Evolutionary conservation across 371 early-diverging fungal species (phyloP).

Genomic region (Syncephalastrum sp.): DNA sequence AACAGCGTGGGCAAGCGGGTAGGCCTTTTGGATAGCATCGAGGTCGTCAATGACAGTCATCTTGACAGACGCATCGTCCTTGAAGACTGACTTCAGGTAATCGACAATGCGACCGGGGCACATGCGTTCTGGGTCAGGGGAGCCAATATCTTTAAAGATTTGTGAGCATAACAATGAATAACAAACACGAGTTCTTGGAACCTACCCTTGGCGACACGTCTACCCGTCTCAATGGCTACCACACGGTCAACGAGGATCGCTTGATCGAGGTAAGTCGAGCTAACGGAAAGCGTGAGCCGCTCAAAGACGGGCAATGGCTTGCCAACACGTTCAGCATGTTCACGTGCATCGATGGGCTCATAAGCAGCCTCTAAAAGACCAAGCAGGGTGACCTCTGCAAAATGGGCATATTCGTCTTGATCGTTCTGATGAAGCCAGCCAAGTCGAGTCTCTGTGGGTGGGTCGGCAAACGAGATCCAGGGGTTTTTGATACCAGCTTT

Average conservation of each 20-base stretch:
- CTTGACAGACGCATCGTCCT: slow-evolving; percentile 49
- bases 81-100: slow-evolving; percentile 61
- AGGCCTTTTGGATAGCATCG: slow-evolving; percentile 69
- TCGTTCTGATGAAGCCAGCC: slow-evolving; percentile 32
- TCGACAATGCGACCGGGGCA: slow-evolving; percentile 76
- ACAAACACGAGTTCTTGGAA: not conserved
- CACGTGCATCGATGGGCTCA: slow-evolving; percentile 82
- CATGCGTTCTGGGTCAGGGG: slow-evolving; percentile 87
- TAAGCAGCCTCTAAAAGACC: slow-evolving; percentile 73
- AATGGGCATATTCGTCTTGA: slow-evolving; percentile 60
- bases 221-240: slow-evolving; percentile 75
- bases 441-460: slow-evolving; percentile 28
- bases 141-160: slow-evolving; percentile 66
- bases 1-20: slow-evolving; percentile 84
- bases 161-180: too few species aligned
- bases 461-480: slow-evolving; percentile 59
- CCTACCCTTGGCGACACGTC: slow-evolving; percentile 66
- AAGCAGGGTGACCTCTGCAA: slow-evolving; percentile 72
- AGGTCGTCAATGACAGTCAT: slow-evolving; percentile 67
- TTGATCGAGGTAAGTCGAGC: too few species aligned
- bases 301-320: slow-evolving; percentile 48
- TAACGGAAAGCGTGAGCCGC: slow-evolving; percentile 40
- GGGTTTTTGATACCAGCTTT: slow-evolving; percentile 63
- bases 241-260: slow-evolving; percentile 38
- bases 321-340: slow-evolving; percentile 50